A percentile compares a stretch with the other conserved stretches of the same genome.
These are phyloP conservation scores for Dioscorea cayenensis DNA, from an alignment of 116 monocot species.

Conservation along the genomic window DNA sequence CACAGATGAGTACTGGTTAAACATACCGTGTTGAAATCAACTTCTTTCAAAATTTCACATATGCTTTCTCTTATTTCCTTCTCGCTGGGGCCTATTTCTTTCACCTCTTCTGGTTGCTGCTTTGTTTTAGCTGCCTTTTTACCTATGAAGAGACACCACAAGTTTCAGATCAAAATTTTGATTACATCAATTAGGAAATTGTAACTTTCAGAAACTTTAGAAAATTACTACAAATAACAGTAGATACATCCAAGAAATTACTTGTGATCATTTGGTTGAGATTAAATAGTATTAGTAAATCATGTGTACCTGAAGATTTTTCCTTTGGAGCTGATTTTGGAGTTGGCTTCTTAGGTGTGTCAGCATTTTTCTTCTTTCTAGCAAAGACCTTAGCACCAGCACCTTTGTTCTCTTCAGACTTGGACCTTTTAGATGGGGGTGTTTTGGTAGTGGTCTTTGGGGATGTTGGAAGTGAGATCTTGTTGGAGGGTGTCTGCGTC, in stretches of 20 bases:
- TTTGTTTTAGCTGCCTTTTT: conserved; percentile 36
- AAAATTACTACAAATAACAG: too few species aligned
- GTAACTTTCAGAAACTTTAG: too few species aligned
- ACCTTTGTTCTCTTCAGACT: conserved; percentile 14
- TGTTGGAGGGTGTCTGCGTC: conserved; percentile 13
- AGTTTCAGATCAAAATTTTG: too few species aligned
- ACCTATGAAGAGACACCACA: conserved; percentile 17
- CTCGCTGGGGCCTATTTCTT: conserved; percentile 49
- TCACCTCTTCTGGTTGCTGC: conserved; percentile 20
- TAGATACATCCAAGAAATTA: too few species aligned
- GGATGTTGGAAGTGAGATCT: conserved; percentile 3
- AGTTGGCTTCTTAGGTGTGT: conserved; percentile 16
- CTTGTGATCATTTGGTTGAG: not conserved
- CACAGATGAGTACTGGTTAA: not conserved
- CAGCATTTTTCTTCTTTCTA: conserved; percentile 38
- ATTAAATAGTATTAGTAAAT: not conserved
- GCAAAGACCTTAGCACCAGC: conserved; percentile 41
- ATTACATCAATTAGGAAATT: too few species aligned
- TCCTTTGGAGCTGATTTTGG: conserved; percentile 21
- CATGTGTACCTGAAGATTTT: conserved; percentile 24
- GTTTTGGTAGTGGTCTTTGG: conserved; percentile 19
- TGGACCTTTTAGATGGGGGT: conserved; percentile 17
- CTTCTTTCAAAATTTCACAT: conserved; percentile 75
- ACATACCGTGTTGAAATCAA: conserved; percentile 91
- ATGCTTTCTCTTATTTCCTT: conserved; percentile 62